These are phyloP conservation scores for Edaphochlamys debaryana DNA, from an alignment of 139 green algal species.

Conservation along the genomic window DNA sequence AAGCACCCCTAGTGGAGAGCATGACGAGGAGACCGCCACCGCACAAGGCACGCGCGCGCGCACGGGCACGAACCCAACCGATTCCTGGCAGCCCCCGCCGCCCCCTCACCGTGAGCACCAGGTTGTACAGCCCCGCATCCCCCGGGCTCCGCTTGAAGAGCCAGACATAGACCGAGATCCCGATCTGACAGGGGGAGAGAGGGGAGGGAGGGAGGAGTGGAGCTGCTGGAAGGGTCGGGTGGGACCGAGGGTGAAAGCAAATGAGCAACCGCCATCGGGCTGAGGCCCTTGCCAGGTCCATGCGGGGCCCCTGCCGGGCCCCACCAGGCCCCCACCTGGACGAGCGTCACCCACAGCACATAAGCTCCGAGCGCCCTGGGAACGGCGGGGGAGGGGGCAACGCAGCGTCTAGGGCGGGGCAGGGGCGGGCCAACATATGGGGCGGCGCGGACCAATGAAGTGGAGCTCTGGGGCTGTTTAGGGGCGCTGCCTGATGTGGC, in stretches of 20 bases:
- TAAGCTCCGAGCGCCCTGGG: constrained; percentile 22
- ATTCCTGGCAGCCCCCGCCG: no score
- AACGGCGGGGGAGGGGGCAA: neutral
- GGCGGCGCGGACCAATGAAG: no score
- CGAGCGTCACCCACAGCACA: constrained; percentile 22
- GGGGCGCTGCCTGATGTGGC: no score
- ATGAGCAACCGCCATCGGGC: no score
- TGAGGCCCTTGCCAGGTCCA: neutral
- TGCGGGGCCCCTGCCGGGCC: neutral
- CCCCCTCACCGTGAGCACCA: constrained; percentile 34
- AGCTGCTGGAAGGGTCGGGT: no score
- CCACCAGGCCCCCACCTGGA: constrained; percentile 29
- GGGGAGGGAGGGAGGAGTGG: no score
- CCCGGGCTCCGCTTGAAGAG: neutral
- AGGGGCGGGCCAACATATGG: neutral
- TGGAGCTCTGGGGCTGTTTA: no score
- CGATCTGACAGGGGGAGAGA: neutral
- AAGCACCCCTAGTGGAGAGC: no score
- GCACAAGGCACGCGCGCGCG: no score
- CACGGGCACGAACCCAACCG: no score
- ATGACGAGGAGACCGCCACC: no score
- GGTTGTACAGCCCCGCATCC: constrained; percentile 19
- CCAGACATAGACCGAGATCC: constrained; percentile 7
- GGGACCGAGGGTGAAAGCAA: no score
- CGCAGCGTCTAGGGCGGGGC: neutral